phyloP scores from a whole-genome alignment of 495 filamentous ascomycete species.

The Hypoxylon lenormandii region DNA sequence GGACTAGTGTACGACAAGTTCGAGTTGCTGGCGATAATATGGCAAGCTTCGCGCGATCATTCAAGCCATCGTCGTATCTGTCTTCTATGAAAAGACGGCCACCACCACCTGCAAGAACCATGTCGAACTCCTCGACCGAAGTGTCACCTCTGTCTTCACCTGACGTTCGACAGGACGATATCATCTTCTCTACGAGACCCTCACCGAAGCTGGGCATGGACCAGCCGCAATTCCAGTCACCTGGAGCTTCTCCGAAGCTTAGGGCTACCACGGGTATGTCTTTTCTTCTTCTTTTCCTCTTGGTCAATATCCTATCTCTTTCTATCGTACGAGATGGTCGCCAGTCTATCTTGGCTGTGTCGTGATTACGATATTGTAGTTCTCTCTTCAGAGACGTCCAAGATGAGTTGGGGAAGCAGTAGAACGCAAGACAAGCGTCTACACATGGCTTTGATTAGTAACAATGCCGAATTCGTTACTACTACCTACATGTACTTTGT shows the following conservation, averaged over 20 bases:
- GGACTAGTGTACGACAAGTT: conserved; percentile 11
- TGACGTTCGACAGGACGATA: conserved; percentile 46
- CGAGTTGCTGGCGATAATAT: conserved; percentile 40
- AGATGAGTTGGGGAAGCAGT: conserved; percentile 3
- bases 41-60: conserved; percentile 54
- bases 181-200: conserved; percentile 47
- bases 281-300: conserved; percentile 14
- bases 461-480: not conserved
- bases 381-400: not conserved
- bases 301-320: not conserved
- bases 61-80: conserved; percentile 55
- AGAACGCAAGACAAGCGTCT: conserved; percentile 6
- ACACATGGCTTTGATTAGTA: conserved; percentile 6
- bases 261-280: conserved; percentile 43
- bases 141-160: conserved; percentile 47
- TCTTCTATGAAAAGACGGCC: conserved; percentile 52
- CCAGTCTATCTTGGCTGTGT: not conserved
- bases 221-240: conserved; percentile 26
- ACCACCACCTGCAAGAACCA: conserved; percentile 47
- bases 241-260: conserved; percentile 33
- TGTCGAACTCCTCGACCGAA: conserved; percentile 54
- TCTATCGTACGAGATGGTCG: conserved; percentile 1
- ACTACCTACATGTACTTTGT: conserved; percentile 10
- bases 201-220: conserved; percentile 42
- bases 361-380: not conserved